phyloP scores from a whole-genome alignment of 129 eudicot species.

The Centaurea solstitialis region DNA sequence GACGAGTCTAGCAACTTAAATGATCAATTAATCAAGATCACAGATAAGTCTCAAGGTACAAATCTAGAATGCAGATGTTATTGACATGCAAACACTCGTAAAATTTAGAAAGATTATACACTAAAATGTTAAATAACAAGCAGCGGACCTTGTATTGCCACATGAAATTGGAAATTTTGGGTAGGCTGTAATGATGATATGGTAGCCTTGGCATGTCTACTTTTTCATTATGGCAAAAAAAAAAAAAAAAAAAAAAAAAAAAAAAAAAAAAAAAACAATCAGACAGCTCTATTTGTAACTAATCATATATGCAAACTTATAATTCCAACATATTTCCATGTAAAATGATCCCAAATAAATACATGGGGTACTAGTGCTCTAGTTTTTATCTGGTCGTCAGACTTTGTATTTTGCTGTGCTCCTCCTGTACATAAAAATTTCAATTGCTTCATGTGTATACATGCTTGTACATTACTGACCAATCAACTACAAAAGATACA shows the following conservation, averaged over 20 bases:
- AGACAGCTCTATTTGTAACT: neutral
- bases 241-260: too few relatives aligned
- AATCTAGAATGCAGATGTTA: neutral
- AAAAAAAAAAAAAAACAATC: neutral
- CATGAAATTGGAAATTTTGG: neutral
- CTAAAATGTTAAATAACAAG: neutral
- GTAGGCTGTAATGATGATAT: neutral
- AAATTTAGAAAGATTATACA: neutral
- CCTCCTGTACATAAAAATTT: neutral
- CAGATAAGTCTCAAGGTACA: neutral
- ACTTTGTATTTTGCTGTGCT: neutral
- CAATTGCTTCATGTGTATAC: slow-evolving; percentile 7
- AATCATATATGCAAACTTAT: neutral
- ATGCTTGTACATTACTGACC: neutral
- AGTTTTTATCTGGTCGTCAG: slow-evolving; percentile 2
- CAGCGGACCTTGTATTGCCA: neutral
- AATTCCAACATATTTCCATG: neutral
- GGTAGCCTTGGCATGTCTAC: neutral
- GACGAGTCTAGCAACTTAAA: neutral
- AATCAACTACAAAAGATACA: neutral
- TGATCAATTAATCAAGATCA: neutral
- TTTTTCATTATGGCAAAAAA: neutral
- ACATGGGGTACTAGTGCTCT: neutral
- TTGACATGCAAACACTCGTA: neutral
- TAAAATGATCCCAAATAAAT: neutral